Base-by-base conservation (phyloP, 495 filamentous ascomycete species). In the Neurospora sp. region DNA sequence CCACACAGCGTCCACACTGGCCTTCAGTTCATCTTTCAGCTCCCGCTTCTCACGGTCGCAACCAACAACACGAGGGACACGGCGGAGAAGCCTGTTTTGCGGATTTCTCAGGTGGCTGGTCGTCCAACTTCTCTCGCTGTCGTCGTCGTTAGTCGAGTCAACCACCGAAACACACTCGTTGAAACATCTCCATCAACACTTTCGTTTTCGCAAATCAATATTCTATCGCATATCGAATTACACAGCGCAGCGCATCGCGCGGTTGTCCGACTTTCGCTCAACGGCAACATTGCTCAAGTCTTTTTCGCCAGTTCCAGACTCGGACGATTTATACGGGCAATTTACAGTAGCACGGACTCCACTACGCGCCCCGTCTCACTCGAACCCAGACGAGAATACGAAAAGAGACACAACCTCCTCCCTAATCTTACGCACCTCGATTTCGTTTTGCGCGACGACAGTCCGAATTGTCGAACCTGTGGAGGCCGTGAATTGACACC, bases 221-320 rank as follows among this genome's bases (percentile, higher is more conserved):
- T 66, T 66, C 54, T 35, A 66, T 66, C 54, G 54, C 54, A 35
- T 66, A 66, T 62, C 54, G 54, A 66, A 66, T 37, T 66, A 66
- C 10, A 60, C 46, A 6, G 20, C 46, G n/a, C 42, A 46, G 42
- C 42, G 42, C 42, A 42, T 18, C 40, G 40, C 40, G 42, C 42
- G n/a, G 18, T 49, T 31, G 49, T 62, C 71, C 71, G 23, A 62
- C 71, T 49, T 31, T 72, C 71, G 27, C 71, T 49, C 71, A 72
- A 35, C 71, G 44, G 41, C 44, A 72, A 42, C 71, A 72, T 31
- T 31, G 12, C 71, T 38, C 18, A 38, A 4, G 27, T 16, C 42
- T 35, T 31, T 44, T 23, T 62, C 71, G 18, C 35, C 71, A 72
- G n/a, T 39, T 49, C 27, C 35, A 38, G 37, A 72, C 20, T 60